Conservation (phyloP, 495 filamentous ascomycete species). For the Neurospora sp. region DNA sequence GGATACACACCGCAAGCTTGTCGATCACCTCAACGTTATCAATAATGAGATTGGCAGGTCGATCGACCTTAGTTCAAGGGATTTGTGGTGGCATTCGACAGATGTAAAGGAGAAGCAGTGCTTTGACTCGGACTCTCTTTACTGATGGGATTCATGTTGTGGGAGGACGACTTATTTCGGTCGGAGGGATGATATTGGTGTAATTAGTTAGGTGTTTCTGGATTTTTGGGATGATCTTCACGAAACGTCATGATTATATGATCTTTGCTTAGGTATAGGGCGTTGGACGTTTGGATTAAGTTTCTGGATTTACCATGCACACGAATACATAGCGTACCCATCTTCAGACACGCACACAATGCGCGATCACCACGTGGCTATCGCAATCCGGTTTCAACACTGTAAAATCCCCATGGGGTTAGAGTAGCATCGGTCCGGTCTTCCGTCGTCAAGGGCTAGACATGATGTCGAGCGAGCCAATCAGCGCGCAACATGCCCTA, state of each 20-base stretch:
- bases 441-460: background rate
- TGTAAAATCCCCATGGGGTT: background rate
- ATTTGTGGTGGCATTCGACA: background rate
- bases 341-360: background rate
- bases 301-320: background rate
- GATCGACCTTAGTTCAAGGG: background rate
- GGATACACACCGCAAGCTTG: background rate
- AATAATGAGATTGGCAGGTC: background rate
- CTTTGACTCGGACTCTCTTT: background rate
- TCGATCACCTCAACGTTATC: background rate
- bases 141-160: background rate
- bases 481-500: background rate
- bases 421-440: background rate
- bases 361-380: background rate
- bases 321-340: background rate
- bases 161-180: background rate
- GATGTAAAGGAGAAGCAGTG: background rate
- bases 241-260: background rate
- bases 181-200: background rate
- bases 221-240: background rate
- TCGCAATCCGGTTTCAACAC: background rate
- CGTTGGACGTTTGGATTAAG: background rate
- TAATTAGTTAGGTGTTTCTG: background rate
- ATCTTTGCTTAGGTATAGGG: background rate
- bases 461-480: background rate